Evolutionary conservation across 345 rosid species (phyloP).

Genomic region (Brassica rapa): DNA sequence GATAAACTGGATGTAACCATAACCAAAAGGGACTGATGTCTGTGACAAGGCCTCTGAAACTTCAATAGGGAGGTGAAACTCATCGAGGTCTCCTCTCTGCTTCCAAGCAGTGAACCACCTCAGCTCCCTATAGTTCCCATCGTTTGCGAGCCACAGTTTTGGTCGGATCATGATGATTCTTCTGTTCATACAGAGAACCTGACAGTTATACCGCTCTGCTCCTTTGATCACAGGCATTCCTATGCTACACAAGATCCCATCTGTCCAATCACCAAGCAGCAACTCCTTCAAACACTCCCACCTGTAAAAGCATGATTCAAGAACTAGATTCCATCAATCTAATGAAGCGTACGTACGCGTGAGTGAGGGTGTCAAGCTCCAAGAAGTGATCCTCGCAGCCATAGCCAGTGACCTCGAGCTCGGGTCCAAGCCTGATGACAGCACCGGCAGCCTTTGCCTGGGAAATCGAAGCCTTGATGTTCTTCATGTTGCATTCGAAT

Average conservation of each 20-base stretch:
- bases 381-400: slow-evolving; percentile 99
- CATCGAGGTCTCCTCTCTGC: slow-evolving; percentile 64
- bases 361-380: slow-evolving; percentile 85
- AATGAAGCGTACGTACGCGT: slow-evolving; percentile 54
- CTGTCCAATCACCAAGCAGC: slow-evolving; percentile 78
- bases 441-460: slow-evolving; percentile 76
- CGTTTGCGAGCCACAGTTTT: slow-evolving; percentile 92
- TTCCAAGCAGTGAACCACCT: slow-evolving; percentile 96
- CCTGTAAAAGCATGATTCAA: slow-evolving; percentile 35
- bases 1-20: slow-evolving; percentile 76
- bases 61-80: slow-evolving; percentile 73
- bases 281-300: slow-evolving; percentile 96
- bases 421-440: slow-evolving; percentile 87
- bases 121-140: slow-evolving; percentile 84
- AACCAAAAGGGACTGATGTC: slow-evolving; percentile 81
- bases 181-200: slow-evolving; percentile 76
- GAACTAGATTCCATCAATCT: slow-evolving; percentile 34
- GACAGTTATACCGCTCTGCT: slow-evolving; percentile 94
- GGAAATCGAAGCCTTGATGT: slow-evolving; percentile 75
- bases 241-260: slow-evolving; percentile 83
- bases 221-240: slow-evolving; percentile 93
- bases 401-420: slow-evolving; percentile 95
- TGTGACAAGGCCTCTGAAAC: slow-evolving; percentile 71
- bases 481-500: slow-evolving; percentile 70
- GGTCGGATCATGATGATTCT: slow-evolving; percentile 91